phyloP scores from a whole-genome alignment of 345 rosid species.

The Lepidium aucheri region DNA sequence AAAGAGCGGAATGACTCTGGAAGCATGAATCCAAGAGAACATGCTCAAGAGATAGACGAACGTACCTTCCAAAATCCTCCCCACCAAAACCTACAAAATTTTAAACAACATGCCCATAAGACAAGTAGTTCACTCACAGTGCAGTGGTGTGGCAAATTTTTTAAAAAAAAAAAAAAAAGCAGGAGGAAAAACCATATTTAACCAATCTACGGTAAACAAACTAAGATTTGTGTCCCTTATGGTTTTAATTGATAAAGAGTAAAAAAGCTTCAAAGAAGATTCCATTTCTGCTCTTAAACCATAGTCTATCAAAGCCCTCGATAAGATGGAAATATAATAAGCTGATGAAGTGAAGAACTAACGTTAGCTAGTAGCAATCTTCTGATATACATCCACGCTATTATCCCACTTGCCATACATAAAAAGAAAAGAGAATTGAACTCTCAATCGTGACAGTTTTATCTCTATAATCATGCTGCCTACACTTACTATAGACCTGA shows the following conservation, averaged over 20 bases:
- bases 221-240: background rate
- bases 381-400: background rate
- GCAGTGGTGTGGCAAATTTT: background rate
- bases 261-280: background rate
- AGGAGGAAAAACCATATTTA: background rate
- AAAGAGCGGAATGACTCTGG: background rate
- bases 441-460: background rate
- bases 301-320: background rate
- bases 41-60: background rate
- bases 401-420: background rate
- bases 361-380: background rate
- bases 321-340: background rate
- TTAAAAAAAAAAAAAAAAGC: background rate
- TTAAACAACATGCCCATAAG: background rate
- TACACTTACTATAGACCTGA: background rate
- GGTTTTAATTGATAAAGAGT: background rate
- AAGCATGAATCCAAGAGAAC: background rate
- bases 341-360: background rate
- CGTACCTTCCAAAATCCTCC: conserved; percentile 99
- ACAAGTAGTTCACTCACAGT: background rate
- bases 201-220: background rate
- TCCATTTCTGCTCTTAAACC: background rate
- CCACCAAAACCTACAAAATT: conserved; percentile 81
- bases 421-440: background rate
- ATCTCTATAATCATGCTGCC: background rate